These are phyloP conservation scores for Jatropha podagrica DNA, from an alignment of 441 rosid species.

Conservation along the genomic window DNA sequence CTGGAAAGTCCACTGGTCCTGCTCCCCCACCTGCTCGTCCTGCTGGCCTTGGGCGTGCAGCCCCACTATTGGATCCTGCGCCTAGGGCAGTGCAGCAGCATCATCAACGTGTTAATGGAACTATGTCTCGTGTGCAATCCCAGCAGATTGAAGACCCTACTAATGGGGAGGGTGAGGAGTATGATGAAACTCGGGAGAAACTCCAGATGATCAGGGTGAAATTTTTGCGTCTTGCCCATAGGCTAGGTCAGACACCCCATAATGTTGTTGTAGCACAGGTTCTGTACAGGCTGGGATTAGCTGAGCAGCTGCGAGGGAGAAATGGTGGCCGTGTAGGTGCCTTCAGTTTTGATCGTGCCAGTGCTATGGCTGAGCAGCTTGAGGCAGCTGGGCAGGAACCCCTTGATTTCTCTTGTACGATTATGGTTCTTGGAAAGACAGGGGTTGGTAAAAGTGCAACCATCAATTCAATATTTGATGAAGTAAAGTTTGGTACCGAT, in stretches of 20 bases:
- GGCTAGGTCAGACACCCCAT: slow-evolving; percentile 98
- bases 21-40: slow-evolving; percentile 61
- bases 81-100: slow-evolving; percentile 72
- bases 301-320: slow-evolving; percentile 97
- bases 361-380: slow-evolving; percentile 97
- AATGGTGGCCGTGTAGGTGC: slow-evolving; percentile 99
- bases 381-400: slow-evolving; percentile 94
- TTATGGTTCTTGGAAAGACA: slow-evolving; percentile 94
- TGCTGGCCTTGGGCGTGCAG: slow-evolving; percentile 91
- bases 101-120: slow-evolving; percentile 68
- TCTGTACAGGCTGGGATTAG: slow-evolving; percentile 88
- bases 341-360: slow-evolving; percentile 96
- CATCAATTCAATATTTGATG: slow-evolving; percentile 92
- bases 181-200: slow-evolving; percentile 91
- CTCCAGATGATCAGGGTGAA: slow-evolving; percentile 98
- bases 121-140: slow-evolving; percentile 48
- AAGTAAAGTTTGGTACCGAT: slow-evolving; percentile 76
- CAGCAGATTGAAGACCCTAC: slow-evolving; percentile 72
- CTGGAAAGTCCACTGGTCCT: slow-evolving; percentile 41
- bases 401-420: slow-evolving; percentile 94
- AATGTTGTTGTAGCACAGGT: slow-evolving; percentile 99
- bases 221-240: slow-evolving; percentile 89
- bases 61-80: slow-evolving; percentile 74
- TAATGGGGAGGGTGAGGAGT: slow-evolving; percentile 70
- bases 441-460: slow-evolving; percentile 99